Percentiles rank a stretch among this genome's conserved stretches.
phyloP scores from a whole-genome alignment of 352 stramenopile species.

The Blastocystis sp. region DNA sequence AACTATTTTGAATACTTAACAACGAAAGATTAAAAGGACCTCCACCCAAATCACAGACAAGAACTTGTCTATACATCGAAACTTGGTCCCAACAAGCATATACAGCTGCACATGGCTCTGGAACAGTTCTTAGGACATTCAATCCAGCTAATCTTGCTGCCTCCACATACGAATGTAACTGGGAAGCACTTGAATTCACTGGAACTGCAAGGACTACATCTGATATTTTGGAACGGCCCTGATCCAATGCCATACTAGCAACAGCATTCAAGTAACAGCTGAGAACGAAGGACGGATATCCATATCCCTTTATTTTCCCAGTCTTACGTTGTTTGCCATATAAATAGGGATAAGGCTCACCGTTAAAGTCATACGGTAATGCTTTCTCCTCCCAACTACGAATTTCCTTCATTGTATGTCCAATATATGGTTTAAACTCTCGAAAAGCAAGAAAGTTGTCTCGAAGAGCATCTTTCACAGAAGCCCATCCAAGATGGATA shows the following conservation, averaged over 20 bases:
- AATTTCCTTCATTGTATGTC: not conserved
- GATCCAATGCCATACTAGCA: not conserved
- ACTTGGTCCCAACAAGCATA: not conserved
- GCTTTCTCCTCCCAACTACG: not conserved
- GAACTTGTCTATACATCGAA: not conserved
- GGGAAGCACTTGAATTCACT: not conserved
- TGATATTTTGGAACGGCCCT: not conserved
- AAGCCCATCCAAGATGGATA: not conserved
- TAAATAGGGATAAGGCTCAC: not conserved
- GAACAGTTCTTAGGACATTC: not conserved
- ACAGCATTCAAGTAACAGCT: not conserved
- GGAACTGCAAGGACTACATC: slow-evolving; percentile 38
- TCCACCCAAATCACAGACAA: slow-evolving; percentile 23
- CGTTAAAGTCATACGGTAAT: not conserved
- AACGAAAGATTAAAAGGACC: not conserved
- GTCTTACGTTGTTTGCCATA: not conserved
- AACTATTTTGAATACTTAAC: not conserved
- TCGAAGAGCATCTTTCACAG: not conserved
- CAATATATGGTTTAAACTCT: slow-evolving; percentile 35
- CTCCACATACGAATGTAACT: not conserved
- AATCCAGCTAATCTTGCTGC: slow-evolving; percentile 18
- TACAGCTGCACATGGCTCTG: slow-evolving; percentile 16
- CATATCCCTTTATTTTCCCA: not conserved
- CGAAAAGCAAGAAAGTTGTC: not conserved
- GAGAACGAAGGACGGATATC: not conserved